phyloP scores from a whole-genome alignment of 495 filamentous ascomycete species.

The Polyplosphaeria fusca region DNA sequence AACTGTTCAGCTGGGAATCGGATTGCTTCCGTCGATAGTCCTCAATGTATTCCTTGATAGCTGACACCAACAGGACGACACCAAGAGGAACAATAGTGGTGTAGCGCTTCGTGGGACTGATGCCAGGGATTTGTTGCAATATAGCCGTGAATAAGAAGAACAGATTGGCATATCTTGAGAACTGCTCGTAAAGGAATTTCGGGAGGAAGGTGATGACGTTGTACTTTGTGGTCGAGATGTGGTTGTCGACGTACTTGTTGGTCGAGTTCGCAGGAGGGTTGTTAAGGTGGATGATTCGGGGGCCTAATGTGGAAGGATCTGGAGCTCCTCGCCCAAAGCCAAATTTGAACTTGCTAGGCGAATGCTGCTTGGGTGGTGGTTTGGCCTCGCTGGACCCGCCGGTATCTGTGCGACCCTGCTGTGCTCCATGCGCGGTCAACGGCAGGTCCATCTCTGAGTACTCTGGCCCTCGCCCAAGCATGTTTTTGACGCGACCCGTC shows the following conservation, averaged over 20 bases:
- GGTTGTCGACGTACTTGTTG: slow-evolving; percentile 91
- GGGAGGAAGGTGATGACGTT: slow-evolving; percentile 92
- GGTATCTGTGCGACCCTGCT: slow-evolving; percentile 44
- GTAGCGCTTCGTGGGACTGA: slow-evolving; percentile 91
- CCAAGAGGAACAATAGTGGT: slow-evolving; percentile 93
- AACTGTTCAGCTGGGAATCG: slow-evolving; percentile 83
- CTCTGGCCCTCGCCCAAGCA: slow-evolving; percentile 84
- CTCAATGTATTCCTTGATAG: slow-evolving; percentile 90
- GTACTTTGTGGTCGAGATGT: slow-evolving; percentile 97
- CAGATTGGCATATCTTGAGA: slow-evolving; percentile 97
- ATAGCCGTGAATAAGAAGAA: slow-evolving; percentile 99
- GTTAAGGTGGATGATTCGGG: slow-evolving; percentile 92
- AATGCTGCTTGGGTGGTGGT: slow-evolving; percentile 56
- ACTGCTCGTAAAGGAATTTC: slow-evolving; percentile 98
- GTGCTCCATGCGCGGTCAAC: slow-evolving; percentile 71
- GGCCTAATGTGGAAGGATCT: slow-evolving; percentile 86
- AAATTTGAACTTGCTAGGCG: slow-evolving; percentile 80
- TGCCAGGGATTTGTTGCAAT: slow-evolving; percentile 90
- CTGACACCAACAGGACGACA: slow-evolving; percentile 87
- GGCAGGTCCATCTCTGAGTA: slow-evolving; percentile 99
- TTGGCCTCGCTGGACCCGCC: slow-evolving; percentile 37
- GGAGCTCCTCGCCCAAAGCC: slow-evolving; percentile 83
- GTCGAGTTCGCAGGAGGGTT: slow-evolving; percentile 88
- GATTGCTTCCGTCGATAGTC: slow-evolving; percentile 87
- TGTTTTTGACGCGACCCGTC: slow-evolving; percentile 80